Evolutionary conservation across 345 rosid species (phyloP).

Genomic region (Sonneratia caseolaris): DNA sequence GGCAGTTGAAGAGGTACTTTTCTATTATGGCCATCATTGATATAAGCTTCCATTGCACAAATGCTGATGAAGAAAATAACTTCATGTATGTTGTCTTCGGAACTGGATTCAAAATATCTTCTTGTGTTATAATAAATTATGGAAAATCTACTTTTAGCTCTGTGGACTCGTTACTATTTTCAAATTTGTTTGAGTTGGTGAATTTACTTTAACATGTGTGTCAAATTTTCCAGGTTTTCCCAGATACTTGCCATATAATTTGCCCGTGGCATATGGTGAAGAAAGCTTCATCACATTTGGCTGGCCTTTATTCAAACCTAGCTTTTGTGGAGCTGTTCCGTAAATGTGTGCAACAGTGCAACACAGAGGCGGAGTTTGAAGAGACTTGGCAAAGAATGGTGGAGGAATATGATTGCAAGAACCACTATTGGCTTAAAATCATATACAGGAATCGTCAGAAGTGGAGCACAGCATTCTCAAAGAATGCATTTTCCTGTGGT

Average conservation of each 20-base stretch:
- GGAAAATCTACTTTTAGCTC: not conserved
- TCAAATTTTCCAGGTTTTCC: not conserved
- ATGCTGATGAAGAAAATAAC: not conserved
- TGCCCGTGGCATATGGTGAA: not conserved
- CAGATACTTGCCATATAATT: conserved; percentile 5
- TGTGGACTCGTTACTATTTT: not conserved
- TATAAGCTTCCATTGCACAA: not conserved
- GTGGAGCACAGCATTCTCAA: conserved; percentile 7
- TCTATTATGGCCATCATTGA: too few relatives aligned
- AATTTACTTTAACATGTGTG: not conserved
- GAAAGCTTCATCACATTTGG: conserved; percentile 6
- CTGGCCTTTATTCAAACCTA: conserved; percentile 5
- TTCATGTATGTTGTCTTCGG: not conserved
- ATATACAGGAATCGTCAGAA: conserved; percentile 6
- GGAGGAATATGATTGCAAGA: conserved; percentile 7
- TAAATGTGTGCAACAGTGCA: not conserved
- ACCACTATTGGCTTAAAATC: conserved; percentile 7
- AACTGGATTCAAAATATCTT: not conserved
- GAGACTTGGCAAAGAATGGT: conserved; percentile 9
- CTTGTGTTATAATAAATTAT: not conserved
- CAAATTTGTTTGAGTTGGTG: not conserved
- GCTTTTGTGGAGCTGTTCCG: conserved; percentile 3
- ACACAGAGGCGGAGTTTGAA: conserved; percentile 4
- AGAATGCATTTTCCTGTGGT: conserved; percentile 3
- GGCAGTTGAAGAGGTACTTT: conserved; percentile 7